Conservation (phyloP, 345 rosid species). For the Syzygium jambos region DNA sequence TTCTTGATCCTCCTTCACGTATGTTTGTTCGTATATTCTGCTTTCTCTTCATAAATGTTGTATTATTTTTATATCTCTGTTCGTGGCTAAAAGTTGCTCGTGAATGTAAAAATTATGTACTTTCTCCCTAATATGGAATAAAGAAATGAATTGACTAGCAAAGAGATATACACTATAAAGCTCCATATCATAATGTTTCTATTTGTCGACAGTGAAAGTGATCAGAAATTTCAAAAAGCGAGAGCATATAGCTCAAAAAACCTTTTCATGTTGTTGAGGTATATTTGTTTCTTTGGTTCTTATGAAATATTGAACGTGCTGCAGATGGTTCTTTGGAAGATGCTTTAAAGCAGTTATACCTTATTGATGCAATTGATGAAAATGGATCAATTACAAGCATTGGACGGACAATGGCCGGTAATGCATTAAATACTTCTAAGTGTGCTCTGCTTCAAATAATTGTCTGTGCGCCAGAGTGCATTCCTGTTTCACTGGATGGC, state of each 20-base stretch:
- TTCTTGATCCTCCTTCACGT: constrained; percentile 95
- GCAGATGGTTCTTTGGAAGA: constrained; percentile 82
- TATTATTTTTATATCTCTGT: neutral
- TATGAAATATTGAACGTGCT: constrained; percentile 16
- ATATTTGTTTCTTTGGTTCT: neutral
- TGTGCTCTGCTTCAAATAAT: neutral
- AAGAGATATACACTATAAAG: neutral
- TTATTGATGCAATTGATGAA: constrained; percentile 91
- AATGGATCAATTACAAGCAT: constrained; percentile 67
- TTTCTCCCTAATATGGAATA: neutral
- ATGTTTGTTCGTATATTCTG: constrained; percentile 5
- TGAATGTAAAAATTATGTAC: neutral
- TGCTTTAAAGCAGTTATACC: constrained; percentile 84
- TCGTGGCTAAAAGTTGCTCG: neutral
- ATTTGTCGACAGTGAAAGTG: neutral
- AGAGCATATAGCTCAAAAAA: neutral
- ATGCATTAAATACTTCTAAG: constrained; percentile 3
- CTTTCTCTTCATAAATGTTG: neutral
- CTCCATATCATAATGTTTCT: neutral
- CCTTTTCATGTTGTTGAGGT: neutral
- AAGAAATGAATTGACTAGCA: neutral
- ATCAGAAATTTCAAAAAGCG: neutral
- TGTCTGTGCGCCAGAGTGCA: neutral
- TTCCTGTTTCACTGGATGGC: neutral
- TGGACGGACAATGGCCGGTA: constrained; percentile 95